Conservation (phyloP, 2,329 filamentous ascomycete genomes). For the Colletotrichum horii region DNA sequence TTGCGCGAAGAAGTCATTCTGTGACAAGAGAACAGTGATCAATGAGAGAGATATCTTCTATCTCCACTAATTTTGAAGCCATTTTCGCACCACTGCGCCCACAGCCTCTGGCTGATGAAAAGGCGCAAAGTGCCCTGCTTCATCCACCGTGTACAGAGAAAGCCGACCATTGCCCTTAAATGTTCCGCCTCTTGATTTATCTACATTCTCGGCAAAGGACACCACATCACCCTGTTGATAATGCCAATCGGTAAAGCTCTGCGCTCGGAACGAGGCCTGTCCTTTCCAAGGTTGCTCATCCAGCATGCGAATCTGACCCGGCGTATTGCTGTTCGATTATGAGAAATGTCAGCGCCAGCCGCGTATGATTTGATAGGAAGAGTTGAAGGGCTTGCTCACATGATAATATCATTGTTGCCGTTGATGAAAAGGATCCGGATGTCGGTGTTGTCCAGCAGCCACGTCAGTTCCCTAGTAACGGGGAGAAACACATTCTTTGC, state of each 20-base stretch:
- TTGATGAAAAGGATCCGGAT: background rate
- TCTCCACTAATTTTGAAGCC: rapidly evolving
- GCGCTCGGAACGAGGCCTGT: background rate
- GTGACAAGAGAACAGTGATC: background rate
- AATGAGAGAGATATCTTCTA: rapidly evolving
- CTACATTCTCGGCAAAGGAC: rapidly evolving
- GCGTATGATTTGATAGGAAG: background rate
- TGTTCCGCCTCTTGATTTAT: background rate
- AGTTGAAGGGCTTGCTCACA: background rate
- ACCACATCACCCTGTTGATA: background rate
- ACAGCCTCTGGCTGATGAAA: background rate
- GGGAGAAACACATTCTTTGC: background rate
- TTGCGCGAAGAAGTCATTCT: no score
- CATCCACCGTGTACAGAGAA: background rate
- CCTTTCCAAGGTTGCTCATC: background rate
- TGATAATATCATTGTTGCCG: background rate
- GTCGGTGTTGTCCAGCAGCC: background rate
- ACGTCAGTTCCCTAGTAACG: background rate
- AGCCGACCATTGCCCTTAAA: background rate
- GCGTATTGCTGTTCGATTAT: background rate
- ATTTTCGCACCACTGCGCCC: background rate
- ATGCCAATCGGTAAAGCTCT: background rate
- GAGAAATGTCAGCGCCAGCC: background rate
- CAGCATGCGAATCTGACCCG: background rate
- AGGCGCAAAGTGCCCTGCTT: background rate